Base-by-base conservation (phyloP, 768 basidiomycete species). In the Lactarius psammicola region DNA sequence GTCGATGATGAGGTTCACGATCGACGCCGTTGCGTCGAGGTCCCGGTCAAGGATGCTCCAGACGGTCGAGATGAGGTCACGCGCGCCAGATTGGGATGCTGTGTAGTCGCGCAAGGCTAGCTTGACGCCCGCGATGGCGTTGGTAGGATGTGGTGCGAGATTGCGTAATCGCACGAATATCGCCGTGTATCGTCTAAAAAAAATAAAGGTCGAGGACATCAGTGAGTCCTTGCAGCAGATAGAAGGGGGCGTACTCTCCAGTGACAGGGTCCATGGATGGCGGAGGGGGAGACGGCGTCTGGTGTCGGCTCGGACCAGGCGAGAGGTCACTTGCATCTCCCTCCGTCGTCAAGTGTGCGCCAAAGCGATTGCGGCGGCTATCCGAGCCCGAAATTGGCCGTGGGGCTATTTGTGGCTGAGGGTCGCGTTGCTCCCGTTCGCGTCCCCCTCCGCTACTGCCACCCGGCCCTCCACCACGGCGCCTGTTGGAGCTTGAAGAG, bases 31-130 rank as follows among this genome's bases (percentile, higher is more conserved):
- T 34, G 85, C 81, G 59, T 97, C 94, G 26, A 90, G 74, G 67
- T 86, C 78, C 18, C 80, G 75, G 62, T 88, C 87, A 13, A 90
- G 76, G 40, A 90, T 81, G 72, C 87, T 91, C 87, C 88, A 96
- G n/a, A 95, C 80, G 0, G 92, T 95, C 46, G 88, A 87, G 59
- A 98, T 88, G 68, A 98, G 80, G 75, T 96, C 96, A 4, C 87
- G 81, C 2, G 94, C 90, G 46, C 84, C 85, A 10, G 86, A 85
- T 74, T 99, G 95, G 49, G 86, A 86, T 2, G 81, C 75, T 30
- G 85, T 83, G 77, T 89, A 99, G 33, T 89, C 85, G 11, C 92
- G 87, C 38, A 92, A 84, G 31, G 93, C 88, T 17, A 90, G 84
- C 71, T 85, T 87, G 31, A 90, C 82, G 0, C 85, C 87, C 17